Evolutionary conservation across 1,284 basidiomycete genomes (phyloP).

Genomic region (Trametes hirsuta): DNA sequence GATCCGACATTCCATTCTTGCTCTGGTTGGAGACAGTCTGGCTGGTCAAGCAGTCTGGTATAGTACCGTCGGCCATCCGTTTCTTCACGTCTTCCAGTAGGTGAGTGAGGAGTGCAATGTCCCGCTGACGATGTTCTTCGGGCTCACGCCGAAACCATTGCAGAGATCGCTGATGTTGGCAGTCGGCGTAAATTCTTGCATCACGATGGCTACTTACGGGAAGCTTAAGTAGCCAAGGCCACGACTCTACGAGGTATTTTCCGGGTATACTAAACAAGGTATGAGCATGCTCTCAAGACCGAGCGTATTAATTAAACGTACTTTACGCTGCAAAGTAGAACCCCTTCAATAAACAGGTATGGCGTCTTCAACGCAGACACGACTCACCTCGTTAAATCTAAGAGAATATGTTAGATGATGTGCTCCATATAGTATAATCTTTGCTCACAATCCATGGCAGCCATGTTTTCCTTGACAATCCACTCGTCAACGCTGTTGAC

Average conservation of each 20-base stretch:
- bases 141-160: conserved; percentile 51
- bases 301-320: conserved; percentile 6
- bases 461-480: conserved; percentile 49
- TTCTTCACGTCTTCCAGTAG: conserved; percentile 49
- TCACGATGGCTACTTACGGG: conserved; percentile 33
- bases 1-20: conserved; percentile 46
- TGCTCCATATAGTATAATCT: too few species aligned
- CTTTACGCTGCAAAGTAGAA: conserved; percentile 37
- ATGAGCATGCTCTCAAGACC: not conserved
- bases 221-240: conserved; percentile 52
- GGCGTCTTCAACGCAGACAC: not conserved
- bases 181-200: not conserved
- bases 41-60: conserved; percentile 47
- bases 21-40: conserved; percentile 45
- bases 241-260: conserved; percentile 54
- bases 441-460: conserved; percentile 45
- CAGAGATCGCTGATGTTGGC: conserved; percentile 31
- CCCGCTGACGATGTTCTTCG: conserved; percentile 43
- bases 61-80: conserved; percentile 45
- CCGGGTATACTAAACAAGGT: conserved; percentile 47
- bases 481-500: conserved; percentile 50
- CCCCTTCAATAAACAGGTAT: not conserved
- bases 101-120: conserved; percentile 46
- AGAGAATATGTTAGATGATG: not conserved
- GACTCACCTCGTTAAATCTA: conserved; percentile 38